Evolutionary conservation across 768 basidiomycete genomes (phyloP).

Genomic region (Boletus insuetus): DNA sequence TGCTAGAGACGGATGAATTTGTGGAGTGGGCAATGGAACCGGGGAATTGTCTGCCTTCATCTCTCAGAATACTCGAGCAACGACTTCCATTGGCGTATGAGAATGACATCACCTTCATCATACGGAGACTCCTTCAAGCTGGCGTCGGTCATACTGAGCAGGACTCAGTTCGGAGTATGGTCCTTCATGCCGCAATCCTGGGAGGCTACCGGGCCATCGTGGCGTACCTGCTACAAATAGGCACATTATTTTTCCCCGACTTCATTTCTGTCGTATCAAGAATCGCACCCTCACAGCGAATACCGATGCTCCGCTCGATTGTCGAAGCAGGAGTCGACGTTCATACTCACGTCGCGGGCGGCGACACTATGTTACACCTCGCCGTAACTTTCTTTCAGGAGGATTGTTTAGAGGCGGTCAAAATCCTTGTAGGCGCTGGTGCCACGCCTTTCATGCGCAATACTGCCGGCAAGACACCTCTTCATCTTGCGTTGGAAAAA

Average conservation of each 20-base stretch:
- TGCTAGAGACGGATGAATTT: slow-evolving; percentile 7
- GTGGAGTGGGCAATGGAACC: slow-evolving; percentile 6
- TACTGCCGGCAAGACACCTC: neutral
- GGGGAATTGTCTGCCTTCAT: neutral
- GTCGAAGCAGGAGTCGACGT: neutral
- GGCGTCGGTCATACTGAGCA: neutral
- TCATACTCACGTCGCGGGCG: neutral
- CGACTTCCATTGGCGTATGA: slow-evolving; percentile 3
- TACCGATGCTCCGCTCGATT: neutral
- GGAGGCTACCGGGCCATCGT: neutral
- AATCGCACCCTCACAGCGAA: neutral
- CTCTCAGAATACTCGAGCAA: neutral
- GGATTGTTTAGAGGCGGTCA: neutral
- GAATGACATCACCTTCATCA: slow-evolving; percentile 2
- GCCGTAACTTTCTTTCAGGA: neutral
- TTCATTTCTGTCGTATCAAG: neutral
- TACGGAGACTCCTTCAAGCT: slow-evolving; percentile 7
- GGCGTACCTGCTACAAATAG: neutral
- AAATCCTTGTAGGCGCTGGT: neutral
- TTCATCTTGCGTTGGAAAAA: neutral
- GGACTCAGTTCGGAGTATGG: neutral
- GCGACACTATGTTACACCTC: neutral
- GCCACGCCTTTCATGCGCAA: neutral
- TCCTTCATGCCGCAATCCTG: neutral
- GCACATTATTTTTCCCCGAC: neutral